Percentiles rank a stretch among this genome's conserved stretches.
Evolutionary conservation across 352 stramenopile species (phyloP).

Genomic region (Thalassiosira exigua): DNA sequence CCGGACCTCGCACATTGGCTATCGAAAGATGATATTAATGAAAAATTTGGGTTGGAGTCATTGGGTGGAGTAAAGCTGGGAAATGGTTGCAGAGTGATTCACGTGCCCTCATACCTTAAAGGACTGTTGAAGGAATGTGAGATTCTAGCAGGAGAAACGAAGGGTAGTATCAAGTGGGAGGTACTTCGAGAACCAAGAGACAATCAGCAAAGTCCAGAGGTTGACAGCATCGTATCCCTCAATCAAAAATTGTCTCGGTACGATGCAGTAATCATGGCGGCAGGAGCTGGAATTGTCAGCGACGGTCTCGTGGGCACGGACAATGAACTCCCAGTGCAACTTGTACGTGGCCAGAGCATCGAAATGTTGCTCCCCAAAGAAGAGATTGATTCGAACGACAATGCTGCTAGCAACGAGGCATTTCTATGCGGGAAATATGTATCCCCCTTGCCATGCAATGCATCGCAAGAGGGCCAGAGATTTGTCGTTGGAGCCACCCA

Average conservation of each 20-base stretch:
- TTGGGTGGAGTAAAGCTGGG: slow-evolving; percentile 64
- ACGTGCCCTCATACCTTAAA: slow-evolving; percentile 75
- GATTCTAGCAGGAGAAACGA: slow-evolving; percentile 23
- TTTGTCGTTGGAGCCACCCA: slow-evolving; percentile 79
- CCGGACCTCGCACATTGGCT: slow-evolving; percentile 73
- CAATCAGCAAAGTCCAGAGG: no score
- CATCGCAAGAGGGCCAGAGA: slow-evolving; percentile 7
- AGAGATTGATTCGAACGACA: no score
- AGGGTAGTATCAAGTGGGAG: slow-evolving; percentile 50
- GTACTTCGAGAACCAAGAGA: slow-evolving; percentile 8
- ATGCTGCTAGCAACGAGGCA: slow-evolving; percentile 48
- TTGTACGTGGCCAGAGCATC: slow-evolving; percentile 80
- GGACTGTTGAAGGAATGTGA: slow-evolving; percentile 66
- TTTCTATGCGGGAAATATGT: slow-evolving; percentile 81
- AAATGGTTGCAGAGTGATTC: slow-evolving; percentile 72
- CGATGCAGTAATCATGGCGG: slow-evolving; percentile 65
- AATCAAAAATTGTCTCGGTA: slow-evolving; percentile 39
- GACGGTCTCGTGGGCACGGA: slow-evolving; percentile 37
- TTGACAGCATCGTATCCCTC: no score
- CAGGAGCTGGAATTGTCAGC: slow-evolving; percentile 70
- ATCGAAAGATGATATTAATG: slow-evolving; percentile 42
- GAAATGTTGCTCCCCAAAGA: slow-evolving; percentile 46
- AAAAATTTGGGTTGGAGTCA: slow-evolving; percentile 29
- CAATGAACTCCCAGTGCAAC: slow-evolving; percentile 63
- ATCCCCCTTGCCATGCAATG: slow-evolving; percentile 48